These are phyloP conservation scores for Rugosomyces carneus DNA, from an alignment of 1,284 basidiomycete species.

Conservation along the genomic window DNA sequence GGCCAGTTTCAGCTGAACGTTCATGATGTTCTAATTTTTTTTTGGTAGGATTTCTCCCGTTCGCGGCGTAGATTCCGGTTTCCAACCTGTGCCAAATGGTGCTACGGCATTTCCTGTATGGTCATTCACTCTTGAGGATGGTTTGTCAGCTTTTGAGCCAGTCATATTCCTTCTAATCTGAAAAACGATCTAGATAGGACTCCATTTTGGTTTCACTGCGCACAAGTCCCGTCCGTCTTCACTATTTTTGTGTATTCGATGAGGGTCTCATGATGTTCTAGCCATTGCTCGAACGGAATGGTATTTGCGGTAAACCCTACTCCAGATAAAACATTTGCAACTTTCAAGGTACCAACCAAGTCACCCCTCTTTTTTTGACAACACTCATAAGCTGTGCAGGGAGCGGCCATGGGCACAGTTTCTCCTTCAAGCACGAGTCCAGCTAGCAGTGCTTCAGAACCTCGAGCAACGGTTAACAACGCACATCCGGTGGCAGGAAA, in stretches of 20 bases:
- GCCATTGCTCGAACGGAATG: slow-evolving; percentile 39
- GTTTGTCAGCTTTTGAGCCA: too few relatives aligned
- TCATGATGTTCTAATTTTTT: background rate
- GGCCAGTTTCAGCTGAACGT: slow-evolving; percentile 1
- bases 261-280: slow-evolving; percentile 9
- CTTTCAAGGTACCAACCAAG: slow-evolving; percentile 31
- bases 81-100: slow-evolving; percentile 24
- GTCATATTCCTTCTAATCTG: too few relatives aligned
- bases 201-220: slow-evolving; percentile 42
- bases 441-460: background rate
- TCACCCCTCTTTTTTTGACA: too few relatives aligned
- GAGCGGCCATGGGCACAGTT: slow-evolving; percentile 8
- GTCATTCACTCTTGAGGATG: slow-evolving; percentile 32
- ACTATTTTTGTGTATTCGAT: background rate
- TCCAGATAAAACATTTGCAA: slow-evolving; percentile 31
- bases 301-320: slow-evolving; percentile 45
- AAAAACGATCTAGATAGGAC: slow-evolving; percentile 20
- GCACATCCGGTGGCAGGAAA: slow-evolving; percentile 10
- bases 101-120: slow-evolving; percentile 28
- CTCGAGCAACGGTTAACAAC: slow-evolving; percentile 1
- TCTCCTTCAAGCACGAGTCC: background rate
- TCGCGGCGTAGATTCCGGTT: slow-evolving; percentile 37
- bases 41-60: slow-evolving; percentile 9
- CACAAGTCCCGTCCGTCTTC: slow-evolving; percentile 28
- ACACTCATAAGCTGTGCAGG: background rate